A percentile compares a stretch with the other conserved stretches of the same genome.
Evolutionary conservation across 495 filamentous ascomycete species (phyloP).

Genomic region (Penicillium canariense): DNA sequence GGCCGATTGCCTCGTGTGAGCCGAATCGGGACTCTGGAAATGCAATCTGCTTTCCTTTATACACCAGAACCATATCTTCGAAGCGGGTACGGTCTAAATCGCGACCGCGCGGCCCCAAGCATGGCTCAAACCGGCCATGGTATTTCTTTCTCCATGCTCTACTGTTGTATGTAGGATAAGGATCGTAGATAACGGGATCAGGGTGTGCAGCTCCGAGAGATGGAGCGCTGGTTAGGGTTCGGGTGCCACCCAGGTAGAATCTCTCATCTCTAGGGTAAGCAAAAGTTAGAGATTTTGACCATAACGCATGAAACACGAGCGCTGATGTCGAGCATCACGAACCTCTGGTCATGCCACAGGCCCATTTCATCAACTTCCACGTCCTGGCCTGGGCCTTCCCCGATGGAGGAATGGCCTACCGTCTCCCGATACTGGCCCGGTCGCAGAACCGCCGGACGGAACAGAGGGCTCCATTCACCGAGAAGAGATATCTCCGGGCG

Average conservation of each 20-base stretch:
- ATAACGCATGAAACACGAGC: background rate
- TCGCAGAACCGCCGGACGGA: constrained; percentile 10
- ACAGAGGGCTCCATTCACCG: background rate
- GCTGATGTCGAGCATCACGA: background rate
- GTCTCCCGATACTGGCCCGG: constrained; percentile 21
- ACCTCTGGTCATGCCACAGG: constrained; percentile 18
- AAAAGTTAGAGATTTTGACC: background rate
- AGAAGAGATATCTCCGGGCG: constrained; percentile 7
- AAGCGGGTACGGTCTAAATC: constrained; percentile 39
- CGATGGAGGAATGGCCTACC: background rate
- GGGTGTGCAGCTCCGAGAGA: constrained; percentile 16
- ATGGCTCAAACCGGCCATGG: constrained; percentile 40
- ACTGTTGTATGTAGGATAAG: constrained; percentile 52
- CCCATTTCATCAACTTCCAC: constrained; percentile 19
- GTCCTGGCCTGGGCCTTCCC: constrained; percentile 9
- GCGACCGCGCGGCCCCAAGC: constrained; percentile 47
- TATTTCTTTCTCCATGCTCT: constrained; percentile 41
- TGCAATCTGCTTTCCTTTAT: constrained; percentile 32
- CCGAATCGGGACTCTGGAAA: constrained; percentile 48
- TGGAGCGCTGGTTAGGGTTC: constrained; percentile 23
- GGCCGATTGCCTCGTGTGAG: constrained; percentile 45
- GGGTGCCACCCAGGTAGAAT: constrained; percentile 29
- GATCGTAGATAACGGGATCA: constrained; percentile 39
- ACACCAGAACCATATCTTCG: constrained; percentile 48
- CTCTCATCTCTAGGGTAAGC: constrained; percentile 14